Base-by-base conservation (phyloP, 495 filamentous ascomycete species). In the Aspergillus ellipticus region DNA sequence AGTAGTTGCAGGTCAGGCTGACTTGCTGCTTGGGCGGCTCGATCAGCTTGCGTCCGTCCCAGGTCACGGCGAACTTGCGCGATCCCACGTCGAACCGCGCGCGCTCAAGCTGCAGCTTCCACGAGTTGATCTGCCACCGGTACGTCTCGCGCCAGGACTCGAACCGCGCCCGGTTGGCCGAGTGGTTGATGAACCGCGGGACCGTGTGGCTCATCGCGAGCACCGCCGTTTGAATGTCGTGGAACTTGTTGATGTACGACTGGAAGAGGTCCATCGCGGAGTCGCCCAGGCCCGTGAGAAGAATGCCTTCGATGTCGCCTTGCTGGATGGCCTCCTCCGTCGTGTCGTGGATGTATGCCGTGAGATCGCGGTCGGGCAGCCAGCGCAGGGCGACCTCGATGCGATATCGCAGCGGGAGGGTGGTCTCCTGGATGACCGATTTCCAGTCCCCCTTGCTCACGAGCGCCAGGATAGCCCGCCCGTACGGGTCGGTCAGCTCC, bases 401-500 rank as follows among this genome's bases (percentile, higher is more conserved):
- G 11, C 95, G 89, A 58, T 96, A 90, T 41, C 83, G 82, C 13
- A 97, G 79, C 0, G 94, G 90, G 0, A 98, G 80, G 28, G 90
- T 90, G 4, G 79, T 76, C 66, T 97, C 92, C 49, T 89, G 81
- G 53, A 89, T 82, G 19, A 97, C 90, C 10, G 83, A 82, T 24
- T 82, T 75, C 94, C 94, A 97, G 66, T 95, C 83, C 7, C 90
- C 90, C 20, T 88, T 91, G 48, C 89, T 86, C 49, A 97, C 90
- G 50, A 91, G 85, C n/a, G 89, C 86, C n/a, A 96, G 88, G 51
- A 98, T 87, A 0, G 92, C 92, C 49, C 92, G 85, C 9, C 94
- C 82, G 64, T 96, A 97, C 0, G 92, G 90, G 60, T 98, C 94
- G 0, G 80, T 78, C 11, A 87, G 77, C 54, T 86, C 82, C 41